These are phyloP conservation scores for Suhomyces ambrosiae DNA, from an alignment of 1,139 yeast species.

Conservation along the genomic window DNA sequence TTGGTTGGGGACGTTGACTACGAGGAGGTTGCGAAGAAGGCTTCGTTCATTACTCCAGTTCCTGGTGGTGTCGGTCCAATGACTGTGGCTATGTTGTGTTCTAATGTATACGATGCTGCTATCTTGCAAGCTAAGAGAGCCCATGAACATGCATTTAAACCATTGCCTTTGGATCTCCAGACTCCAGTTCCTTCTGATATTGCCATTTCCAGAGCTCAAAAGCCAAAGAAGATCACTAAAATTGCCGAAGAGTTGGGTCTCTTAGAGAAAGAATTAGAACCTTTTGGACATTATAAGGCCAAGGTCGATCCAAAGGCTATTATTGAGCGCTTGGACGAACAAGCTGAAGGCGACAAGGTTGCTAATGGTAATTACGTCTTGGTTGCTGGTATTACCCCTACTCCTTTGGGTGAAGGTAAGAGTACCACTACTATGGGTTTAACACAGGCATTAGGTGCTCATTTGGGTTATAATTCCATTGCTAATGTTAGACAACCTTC, in stretches of 20 bases:
- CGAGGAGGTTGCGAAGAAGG: conserved; percentile 63
- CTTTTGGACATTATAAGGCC: conserved; percentile 90
- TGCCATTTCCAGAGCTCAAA: conserved; percentile 88
- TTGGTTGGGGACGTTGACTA: conserved; percentile 95
- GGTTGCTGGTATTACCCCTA: conserved; percentile 97
- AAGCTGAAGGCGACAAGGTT: conserved; percentile 47
- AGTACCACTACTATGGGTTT: conserved; percentile 96
- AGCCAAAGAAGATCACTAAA: conserved; percentile 79
- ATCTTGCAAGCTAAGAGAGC: conserved; percentile 52
- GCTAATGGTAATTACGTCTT: conserved; percentile 85
- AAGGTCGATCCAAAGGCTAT: conserved; percentile 69
- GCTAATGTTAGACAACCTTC: conserved; percentile 98
- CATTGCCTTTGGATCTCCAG: conserved; percentile 65
- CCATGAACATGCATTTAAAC: conserved; percentile 49
- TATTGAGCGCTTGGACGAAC: conserved; percentile 57
- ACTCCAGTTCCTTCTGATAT: conserved; percentile 93
- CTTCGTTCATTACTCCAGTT: conserved; percentile 86
- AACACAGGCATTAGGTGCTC: conserved; percentile 96
- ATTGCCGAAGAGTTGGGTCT: conserved; percentile 88
- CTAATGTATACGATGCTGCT: conserved; percentile 70
- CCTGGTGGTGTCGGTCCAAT: conserved; percentile 99
- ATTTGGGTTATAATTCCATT: conserved; percentile 79
- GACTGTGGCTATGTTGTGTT: conserved; percentile 92
- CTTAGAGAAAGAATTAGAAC: conserved; percentile 80
- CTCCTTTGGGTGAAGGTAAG: conserved; percentile 98